These are phyloP conservation scores for Sclerotinia borealis DNA, from an alignment of 2,329 filamentous ascomycete genomes.

Conservation along the genomic window DNA sequence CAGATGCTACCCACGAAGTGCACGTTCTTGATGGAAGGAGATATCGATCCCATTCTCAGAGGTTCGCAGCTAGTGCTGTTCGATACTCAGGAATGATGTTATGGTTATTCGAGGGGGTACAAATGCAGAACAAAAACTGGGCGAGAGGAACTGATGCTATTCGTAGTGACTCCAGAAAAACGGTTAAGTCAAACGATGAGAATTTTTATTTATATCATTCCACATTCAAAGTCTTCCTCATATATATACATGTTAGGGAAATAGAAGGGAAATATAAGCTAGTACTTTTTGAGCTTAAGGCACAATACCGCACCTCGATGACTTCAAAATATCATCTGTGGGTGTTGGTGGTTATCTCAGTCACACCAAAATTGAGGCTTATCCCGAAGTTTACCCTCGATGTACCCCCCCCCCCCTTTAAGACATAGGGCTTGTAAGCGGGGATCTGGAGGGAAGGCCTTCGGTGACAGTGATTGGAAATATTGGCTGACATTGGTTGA, in stretches of 20 bases:
- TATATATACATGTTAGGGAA: not conserved
- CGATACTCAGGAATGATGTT: not conserved
- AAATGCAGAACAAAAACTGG: not conserved
- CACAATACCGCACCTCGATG: not conserved
- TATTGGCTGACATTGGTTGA: not conserved
- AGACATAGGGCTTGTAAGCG: not conserved
- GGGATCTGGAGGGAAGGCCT: not conserved
- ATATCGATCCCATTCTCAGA: not conserved
- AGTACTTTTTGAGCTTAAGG: not conserved
- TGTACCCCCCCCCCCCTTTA: too few species aligned
- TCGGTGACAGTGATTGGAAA: not conserved
- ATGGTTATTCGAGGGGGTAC: not conserved
- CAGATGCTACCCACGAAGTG: slow-evolving; percentile 36
- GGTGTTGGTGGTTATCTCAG: too few species aligned
- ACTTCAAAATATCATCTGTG: too few species aligned
- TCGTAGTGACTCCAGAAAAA: not conserved
- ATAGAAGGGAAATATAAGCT: not conserved
- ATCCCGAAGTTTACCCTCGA: too few species aligned
- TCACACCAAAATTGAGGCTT: too few species aligned
- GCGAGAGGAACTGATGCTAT: not conserved
- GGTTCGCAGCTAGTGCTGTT: not conserved
- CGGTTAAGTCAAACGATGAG: not conserved
- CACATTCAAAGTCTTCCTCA: not conserved
- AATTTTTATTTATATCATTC: not conserved
- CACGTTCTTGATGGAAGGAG: slow-evolving; percentile 7